Base-by-base conservation (phyloP, 2,329 filamentous ascomycete species). In the Paecilomyces sp. region DNA sequence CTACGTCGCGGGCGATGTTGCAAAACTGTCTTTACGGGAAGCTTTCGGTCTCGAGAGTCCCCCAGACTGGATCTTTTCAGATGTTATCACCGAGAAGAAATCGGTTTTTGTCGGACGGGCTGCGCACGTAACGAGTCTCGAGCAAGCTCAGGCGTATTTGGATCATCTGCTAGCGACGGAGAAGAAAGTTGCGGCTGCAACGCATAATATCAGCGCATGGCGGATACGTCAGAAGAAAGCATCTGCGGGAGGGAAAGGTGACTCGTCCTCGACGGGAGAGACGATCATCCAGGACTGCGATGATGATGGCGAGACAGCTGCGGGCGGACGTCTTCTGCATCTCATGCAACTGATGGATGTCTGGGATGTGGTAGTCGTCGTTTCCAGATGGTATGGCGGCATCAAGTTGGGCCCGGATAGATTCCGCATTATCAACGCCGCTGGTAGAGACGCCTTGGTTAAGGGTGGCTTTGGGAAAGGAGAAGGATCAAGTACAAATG, bases 141-240 rank as follows among this genome's bases (percentile, higher is more conserved):
- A 82, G 0, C 84, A 94, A 73, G 93, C 92, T 2, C 84, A 85
- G 60, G 75, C 78, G 2, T 92, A 85, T 68, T 77, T 97, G 1
- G 80, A 85, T 52, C 87, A 95, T 72, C 82, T 99, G 1, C 81
- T 97, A 7, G 83, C 87, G 4, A 89, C 86, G 8, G 92, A 97
- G 75, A 92, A 89, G 76, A 91, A 90, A 66, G 88, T 91, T 36
- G 88, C 91, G n/a, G 80, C 83, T 54, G 94, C 94, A 3, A 92
- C 93, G 61, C 94, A 99, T 74, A 97, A 97, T 74, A 97, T 99
- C 70, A 92, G 89, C 22, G 93, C 93, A 1, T 97, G 92, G 90
- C 85, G 94, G 11, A 92, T 97, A 58, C 85, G 83, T 18, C 68
- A 76, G 63, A 67, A 62, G 58, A 69, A 62, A 58, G 56, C 30